Conservation (phyloP, 2,329 filamentous ascomycete species). For the Dactylella cylindrospora region DNA sequence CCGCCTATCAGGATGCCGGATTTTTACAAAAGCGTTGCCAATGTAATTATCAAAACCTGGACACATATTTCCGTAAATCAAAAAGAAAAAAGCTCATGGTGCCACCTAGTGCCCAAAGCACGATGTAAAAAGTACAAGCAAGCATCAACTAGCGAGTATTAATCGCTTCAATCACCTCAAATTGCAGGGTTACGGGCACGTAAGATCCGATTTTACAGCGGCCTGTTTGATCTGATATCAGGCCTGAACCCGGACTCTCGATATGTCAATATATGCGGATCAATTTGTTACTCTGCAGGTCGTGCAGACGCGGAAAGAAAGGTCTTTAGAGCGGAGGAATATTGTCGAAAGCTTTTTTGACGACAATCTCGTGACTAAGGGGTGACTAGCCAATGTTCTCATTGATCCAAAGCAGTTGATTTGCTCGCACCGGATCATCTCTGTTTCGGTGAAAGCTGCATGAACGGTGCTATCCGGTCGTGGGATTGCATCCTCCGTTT, state of each 20-base stretch:
- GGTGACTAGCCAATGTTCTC: constrained; percentile 2
- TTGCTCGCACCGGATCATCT: constrained; percentile 33
- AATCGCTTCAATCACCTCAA: constrained; percentile 35
- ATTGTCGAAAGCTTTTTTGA: no score
- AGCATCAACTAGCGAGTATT: constrained; percentile 33
- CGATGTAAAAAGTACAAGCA: constrained; percentile 4
- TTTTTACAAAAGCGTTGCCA: constrained; percentile 13
- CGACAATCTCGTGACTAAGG: no score
- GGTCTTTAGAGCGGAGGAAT: no score
- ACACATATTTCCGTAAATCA: constrained; percentile 7
- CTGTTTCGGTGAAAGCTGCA: constrained; percentile 30
- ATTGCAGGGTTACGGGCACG: no score
- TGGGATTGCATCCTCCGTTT: constrained; percentile 20
- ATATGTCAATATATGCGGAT: no score
- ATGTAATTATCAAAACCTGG: constrained; percentile 12
- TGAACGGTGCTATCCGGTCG: constrained; percentile 30
- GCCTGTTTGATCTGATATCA: no score
- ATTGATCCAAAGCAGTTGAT: no score
- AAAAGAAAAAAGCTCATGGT: constrained; percentile 37
- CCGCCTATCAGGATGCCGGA: constrained; percentile 23
- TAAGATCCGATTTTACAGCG: no score
- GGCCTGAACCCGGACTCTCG: no score
- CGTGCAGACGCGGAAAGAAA: no score
- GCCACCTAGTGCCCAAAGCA: constrained; percentile 34
- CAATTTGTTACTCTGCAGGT: no score